These are phyloP conservation scores for Chrysopogon serrulatus DNA, from an alignment of 176 grass and related monocot species.

Conservation along the genomic window DNA sequence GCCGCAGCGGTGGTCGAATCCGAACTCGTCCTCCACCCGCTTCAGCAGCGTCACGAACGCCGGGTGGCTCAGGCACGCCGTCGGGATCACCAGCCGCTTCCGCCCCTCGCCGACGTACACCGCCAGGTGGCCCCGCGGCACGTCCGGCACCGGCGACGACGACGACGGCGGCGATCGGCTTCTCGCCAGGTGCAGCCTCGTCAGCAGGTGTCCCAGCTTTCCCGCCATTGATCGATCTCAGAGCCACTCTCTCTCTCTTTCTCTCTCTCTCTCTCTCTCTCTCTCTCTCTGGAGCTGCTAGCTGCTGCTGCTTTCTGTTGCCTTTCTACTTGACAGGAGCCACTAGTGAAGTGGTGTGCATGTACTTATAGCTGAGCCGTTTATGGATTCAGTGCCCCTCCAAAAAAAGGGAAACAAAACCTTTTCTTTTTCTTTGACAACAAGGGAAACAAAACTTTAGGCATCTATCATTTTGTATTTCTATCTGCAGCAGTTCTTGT, in stretches of 20 bases:
- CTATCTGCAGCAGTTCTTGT: not conserved
- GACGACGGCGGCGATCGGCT: not conserved
- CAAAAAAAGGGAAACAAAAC: not conserved
- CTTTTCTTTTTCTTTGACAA: too few species aligned
- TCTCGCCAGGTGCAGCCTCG: conserved; percentile 30
- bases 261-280: too few species aligned
- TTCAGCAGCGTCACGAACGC: too few species aligned
- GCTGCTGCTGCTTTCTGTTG: not conserved
- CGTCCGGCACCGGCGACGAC: conserved; percentile 15
- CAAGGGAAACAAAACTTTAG: not conserved
- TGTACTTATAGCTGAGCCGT: conserved; percentile 17
- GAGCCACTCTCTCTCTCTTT: too few species aligned
- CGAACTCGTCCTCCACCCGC: too few species aligned
- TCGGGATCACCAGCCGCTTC: too few species aligned
- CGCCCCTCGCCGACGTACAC: conserved; percentile 73
- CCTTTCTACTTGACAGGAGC: not conserved
- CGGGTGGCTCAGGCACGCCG: too few species aligned
- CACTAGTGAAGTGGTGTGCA: not conserved
- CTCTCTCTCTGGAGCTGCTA: too few species aligned
- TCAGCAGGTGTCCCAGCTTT: conserved; percentile 45
- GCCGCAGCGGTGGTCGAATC: too few species aligned
- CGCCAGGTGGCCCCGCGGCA: conserved; percentile 41
- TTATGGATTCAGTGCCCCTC: not conserved
- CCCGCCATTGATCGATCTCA: conserved; percentile 43
- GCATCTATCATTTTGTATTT: too few species aligned